Evolutionary conservation across 768 basidiomycete genomes (phyloP).

Genomic region (Mrakia gelida): DNA sequence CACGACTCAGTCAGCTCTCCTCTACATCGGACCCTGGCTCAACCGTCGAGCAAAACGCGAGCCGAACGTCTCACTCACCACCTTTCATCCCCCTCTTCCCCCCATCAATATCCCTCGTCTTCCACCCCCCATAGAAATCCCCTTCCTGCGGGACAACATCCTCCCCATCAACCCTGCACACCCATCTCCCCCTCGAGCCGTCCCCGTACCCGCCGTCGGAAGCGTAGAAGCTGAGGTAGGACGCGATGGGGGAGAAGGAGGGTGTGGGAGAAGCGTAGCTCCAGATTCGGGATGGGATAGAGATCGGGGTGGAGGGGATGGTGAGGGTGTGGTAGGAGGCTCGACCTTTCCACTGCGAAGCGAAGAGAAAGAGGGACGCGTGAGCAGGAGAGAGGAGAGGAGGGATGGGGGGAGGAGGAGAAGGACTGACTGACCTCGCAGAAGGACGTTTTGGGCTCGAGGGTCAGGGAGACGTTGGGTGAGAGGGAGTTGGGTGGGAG

Average conservation of each 20-base stretch:
- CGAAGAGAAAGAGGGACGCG: not conserved
- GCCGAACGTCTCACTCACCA: conserved; percentile 34
- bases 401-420: not conserved
- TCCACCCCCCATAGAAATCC: conserved; percentile 44
- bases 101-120: conserved; percentile 40
- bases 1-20: no score
- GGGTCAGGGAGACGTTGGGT: conserved; percentile 29
- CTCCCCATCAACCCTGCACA: conserved; percentile 42
- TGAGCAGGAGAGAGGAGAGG: not conserved
- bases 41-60: not conserved
- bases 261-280: conserved; percentile 38
- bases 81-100: conserved; percentile 40
- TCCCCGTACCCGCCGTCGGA: conserved; percentile 27
- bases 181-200: conserved; percentile 36
- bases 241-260: conserved; percentile 38
- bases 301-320: conserved; percentile 12
- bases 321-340: conserved; percentile 39
- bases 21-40: no score
- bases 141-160: conserved; percentile 41
- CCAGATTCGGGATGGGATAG: conserved; percentile 41
- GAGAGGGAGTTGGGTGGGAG: conserved; percentile 34
- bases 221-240: conserved; percentile 43
- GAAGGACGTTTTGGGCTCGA: conserved; percentile 35
- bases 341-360: conserved; percentile 37
- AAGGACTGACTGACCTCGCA: conserved; percentile 38